phyloP scores from a whole-genome alignment of 2,329 filamentous ascomycete genomes.

The Ophiostoma tasmaniense region DNA sequence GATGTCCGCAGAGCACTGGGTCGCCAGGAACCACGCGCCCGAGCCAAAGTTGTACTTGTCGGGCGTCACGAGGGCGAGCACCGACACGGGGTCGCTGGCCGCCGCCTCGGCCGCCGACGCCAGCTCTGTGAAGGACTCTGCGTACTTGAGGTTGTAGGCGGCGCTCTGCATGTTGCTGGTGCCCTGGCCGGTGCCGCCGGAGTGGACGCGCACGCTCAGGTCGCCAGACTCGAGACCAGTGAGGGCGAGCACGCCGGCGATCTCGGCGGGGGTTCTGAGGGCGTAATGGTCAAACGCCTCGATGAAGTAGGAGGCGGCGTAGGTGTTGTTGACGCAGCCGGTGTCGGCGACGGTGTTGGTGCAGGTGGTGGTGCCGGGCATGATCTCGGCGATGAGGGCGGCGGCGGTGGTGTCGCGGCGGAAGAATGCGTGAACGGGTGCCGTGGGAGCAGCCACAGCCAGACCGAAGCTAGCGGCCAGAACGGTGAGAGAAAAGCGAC shows the following conservation, averaged over 20 bases:
- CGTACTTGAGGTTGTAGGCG: constrained; percentile 39
- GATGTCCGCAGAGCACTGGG: constrained; percentile 33
- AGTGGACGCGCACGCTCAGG: constrained; percentile 58
- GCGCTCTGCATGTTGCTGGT: constrained; percentile 49
- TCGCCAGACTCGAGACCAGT: constrained; percentile 63
- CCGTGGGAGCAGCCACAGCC: neutral
- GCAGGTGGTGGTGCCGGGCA: constrained; percentile 50
- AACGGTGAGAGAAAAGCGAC: neutral
- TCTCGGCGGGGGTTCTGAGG: constrained; percentile 47
- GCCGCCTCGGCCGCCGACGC: constrained; percentile 24
- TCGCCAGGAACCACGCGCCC: constrained; percentile 43
- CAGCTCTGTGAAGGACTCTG: constrained; percentile 35
- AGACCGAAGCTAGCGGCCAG: neutral
- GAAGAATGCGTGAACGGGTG: neutral
- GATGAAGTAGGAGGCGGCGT: constrained; percentile 51
- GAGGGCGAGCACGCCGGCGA: constrained; percentile 61
- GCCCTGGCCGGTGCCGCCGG: constrained; percentile 59
- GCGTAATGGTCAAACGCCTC: constrained; percentile 48
- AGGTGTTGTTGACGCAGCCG: constrained; percentile 53
- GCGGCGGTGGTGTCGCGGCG: constrained; percentile 23
- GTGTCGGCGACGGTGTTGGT: constrained; percentile 32
- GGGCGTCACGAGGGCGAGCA: constrained; percentile 37
- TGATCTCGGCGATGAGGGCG: constrained; percentile 43
- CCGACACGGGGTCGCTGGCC: constrained; percentile 29
- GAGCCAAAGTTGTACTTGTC: constrained; percentile 48